These are phyloP conservation scores for Coprinopsis sp. DNA, from an alignment of 768 basidiomycete species.

Conservation along the genomic window DNA sequence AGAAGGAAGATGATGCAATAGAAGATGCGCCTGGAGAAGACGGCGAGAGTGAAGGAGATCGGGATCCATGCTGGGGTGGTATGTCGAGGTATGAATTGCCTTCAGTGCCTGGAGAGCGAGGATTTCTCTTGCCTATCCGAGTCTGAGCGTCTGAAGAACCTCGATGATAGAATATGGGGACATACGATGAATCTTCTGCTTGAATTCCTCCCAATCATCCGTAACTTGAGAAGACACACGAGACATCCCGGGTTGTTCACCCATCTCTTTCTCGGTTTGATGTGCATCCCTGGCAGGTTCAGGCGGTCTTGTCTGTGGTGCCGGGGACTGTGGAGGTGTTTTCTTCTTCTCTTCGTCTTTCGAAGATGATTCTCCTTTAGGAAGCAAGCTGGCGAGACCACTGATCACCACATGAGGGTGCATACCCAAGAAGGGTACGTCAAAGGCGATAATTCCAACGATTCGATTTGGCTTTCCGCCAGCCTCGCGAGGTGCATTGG, in stretches of 20 bases:
- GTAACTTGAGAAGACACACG: constrained; percentile 43
- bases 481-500: constrained; percentile 27
- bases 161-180: constrained; percentile 12
- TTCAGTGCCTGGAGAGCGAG: constrained; percentile 9
- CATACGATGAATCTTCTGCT: constrained; percentile 26
- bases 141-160: not conserved
- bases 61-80: constrained; percentile 7
- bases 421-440: constrained; percentile 57
- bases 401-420: constrained; percentile 57
- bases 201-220: constrained; percentile 47
- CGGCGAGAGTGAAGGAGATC: constrained; percentile 9
- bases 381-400: constrained; percentile 51
- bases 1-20: constrained; percentile 5
- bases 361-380: no score
- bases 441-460: constrained; percentile 52
- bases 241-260: constrained; percentile 37
- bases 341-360: constrained; percentile 21
- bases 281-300: no score
- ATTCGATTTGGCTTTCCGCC: constrained; percentile 38
- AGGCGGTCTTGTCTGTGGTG: no score
- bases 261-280: constrained; percentile 39
- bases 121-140: not conserved
- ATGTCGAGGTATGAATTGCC: constrained; percentile 12
- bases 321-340: constrained; percentile 15
- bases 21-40: no score